A percentile compares a stretch with the other conserved stretches of the same genome.
phyloP scores from a whole-genome alignment of 768 basidiomycete genomes.

The Rhizopogon roseolus region DNA sequence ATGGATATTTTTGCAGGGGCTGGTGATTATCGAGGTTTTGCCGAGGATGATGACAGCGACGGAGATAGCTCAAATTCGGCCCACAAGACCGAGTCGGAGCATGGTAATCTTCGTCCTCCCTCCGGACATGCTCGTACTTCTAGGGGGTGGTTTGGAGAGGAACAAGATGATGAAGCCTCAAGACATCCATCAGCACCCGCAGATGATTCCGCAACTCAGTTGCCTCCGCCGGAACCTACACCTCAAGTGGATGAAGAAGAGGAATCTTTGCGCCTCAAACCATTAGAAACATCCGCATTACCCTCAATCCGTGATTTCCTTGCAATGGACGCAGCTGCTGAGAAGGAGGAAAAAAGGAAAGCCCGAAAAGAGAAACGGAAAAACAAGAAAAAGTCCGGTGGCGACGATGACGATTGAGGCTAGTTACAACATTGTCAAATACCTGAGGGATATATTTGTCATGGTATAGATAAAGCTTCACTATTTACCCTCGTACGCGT shows the following conservation, averaged over 20 bases:
- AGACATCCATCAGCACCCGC: neutral
- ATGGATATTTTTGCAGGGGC: conserved; percentile 86
- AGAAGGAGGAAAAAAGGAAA: conserved; percentile 60
- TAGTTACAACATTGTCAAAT: neutral
- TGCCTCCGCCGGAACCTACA: conserved; percentile 8
- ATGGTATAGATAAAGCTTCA: neutral
- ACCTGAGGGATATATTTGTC: neutral
- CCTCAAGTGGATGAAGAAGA: conserved; percentile 32
- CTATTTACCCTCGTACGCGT: neutral
- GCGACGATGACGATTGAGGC: conserved; percentile 25
- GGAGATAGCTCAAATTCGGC: conserved; percentile 7
- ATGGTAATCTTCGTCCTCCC: neutral
- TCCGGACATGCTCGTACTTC: conserved; percentile 2
- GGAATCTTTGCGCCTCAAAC: conserved; percentile 56
- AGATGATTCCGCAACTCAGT: conserved; percentile 6
- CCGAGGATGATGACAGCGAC: conserved; percentile 37
- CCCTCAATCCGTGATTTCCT: conserved; percentile 83
- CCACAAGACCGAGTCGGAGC: conserved; percentile 3
- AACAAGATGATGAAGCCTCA: conserved; percentile 19
- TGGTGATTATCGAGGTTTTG: conserved; percentile 76
- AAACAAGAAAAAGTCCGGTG: conserved; percentile 28
- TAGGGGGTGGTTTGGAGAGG: conserved; percentile 46
- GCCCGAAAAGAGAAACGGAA: conserved; percentile 77
- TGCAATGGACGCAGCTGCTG: conserved; percentile 67
- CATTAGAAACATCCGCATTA: conserved; percentile 73